phyloP scores from a whole-genome alignment of 306 rosid species.

The Pterocarpus macrocarpus region DNA sequence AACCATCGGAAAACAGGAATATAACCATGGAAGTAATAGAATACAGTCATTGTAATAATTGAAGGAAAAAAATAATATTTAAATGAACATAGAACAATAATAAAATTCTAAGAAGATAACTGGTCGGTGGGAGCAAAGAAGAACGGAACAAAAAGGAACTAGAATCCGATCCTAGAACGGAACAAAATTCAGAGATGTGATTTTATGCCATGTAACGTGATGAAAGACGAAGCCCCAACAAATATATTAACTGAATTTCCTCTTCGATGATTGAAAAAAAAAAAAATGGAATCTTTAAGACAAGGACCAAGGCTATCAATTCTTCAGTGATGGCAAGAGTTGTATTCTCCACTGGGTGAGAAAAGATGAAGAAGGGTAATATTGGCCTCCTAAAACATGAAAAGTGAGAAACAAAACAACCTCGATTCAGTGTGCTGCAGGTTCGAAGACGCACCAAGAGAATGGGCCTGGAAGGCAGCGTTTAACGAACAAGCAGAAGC shows the following conservation, averaged over 20 bases:
- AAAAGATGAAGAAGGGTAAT: not conserved
- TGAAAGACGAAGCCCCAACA: slow-evolving; percentile 19
- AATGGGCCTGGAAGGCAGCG: not conserved
- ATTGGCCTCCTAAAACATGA: not conserved
- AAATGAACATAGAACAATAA: not conserved
- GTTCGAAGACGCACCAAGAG: not conserved
- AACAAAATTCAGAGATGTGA: not conserved
- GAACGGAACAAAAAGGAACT: not conserved
- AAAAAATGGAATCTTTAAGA: slow-evolving; percentile 40
- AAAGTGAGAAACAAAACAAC: not conserved
- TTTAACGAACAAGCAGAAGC: not conserved
- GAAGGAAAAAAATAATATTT: not conserved
- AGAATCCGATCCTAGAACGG: slow-evolving; percentile 4
- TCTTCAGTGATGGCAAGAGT: not conserved
- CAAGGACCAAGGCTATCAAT: slow-evolving; percentile 9
- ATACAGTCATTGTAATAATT: not conserved
- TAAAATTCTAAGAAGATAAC: not conserved
- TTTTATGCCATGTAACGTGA: not conserved
- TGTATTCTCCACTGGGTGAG: slow-evolving; percentile 11
- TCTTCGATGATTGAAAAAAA: not conserved
- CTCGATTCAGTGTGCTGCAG: not conserved
- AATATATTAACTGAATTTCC: slow-evolving; percentile 39
- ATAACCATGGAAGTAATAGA: not conserved
- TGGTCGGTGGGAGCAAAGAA: not conserved
- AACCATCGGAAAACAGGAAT: not conserved